These are phyloP conservation scores for Aspergillus baeticus DNA, from an alignment of 495 filamentous ascomycete genomes.

Conservation along the genomic window DNA sequence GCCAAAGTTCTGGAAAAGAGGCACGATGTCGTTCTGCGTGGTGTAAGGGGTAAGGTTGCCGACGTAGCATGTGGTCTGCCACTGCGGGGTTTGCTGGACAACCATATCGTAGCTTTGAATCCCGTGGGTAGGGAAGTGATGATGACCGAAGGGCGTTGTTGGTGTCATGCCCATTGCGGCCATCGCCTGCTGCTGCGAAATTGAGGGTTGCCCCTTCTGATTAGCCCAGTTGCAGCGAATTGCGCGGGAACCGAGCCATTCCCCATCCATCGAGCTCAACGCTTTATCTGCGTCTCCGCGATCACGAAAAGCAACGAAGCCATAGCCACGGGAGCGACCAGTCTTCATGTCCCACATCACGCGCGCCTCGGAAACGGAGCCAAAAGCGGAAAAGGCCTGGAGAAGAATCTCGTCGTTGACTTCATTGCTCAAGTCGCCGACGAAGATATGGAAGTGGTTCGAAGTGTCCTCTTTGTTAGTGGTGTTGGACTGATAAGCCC, in stretches of 20 bases:
- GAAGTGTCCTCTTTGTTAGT: slow-evolving; percentile 96
- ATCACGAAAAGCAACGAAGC: slow-evolving; percentile 97
- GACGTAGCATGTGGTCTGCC: slow-evolving; percentile 99
- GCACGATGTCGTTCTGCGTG: slow-evolving; percentile 90
- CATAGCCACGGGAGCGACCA: slow-evolving; percentile 93
- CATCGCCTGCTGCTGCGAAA: slow-evolving; percentile 96
- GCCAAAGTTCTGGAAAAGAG: slow-evolving; percentile 97
- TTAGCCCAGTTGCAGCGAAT: slow-evolving; percentile 99
- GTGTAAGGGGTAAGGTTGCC: slow-evolving; percentile 98
- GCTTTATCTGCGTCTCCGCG: slow-evolving; percentile 94
- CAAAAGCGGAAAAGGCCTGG: slow-evolving; percentile 96
- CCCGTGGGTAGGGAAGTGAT: slow-evolving; percentile 96
- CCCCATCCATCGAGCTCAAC: slow-evolving; percentile 95
- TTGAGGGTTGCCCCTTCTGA: slow-evolving; percentile 98
- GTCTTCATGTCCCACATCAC: slow-evolving; percentile 99
- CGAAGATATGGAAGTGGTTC: slow-evolving; percentile 98
- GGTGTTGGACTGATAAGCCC: slow-evolving; percentile 98
- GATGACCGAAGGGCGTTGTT: slow-evolving; percentile 92
- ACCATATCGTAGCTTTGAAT: slow-evolving; percentile 98
- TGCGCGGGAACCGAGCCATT: slow-evolving; percentile 97
- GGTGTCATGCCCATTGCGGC: slow-evolving; percentile 98
- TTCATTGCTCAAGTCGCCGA: slow-evolving; percentile 97
- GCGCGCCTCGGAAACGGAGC: slow-evolving; percentile 94
- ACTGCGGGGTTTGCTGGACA: slow-evolving; percentile 91
- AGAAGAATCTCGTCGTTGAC: slow-evolving; percentile 95